Base-by-base conservation (phyloP, 176 grass and related monocot species). In the Eleusine indica region DNA sequence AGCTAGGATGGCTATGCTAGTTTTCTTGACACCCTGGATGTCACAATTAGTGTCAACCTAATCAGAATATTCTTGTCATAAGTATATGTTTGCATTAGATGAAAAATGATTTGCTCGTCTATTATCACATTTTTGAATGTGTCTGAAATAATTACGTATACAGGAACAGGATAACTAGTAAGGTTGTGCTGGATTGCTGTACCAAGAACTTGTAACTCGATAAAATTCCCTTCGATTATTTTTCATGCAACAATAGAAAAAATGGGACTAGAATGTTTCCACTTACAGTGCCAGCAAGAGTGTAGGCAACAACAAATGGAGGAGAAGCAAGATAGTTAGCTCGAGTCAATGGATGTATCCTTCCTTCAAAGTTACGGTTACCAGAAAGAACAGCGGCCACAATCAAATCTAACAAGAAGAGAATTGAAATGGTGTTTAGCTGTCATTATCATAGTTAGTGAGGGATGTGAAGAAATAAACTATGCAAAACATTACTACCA, bases 1-100 rank as follows among this genome's bases (percentile, higher is more conserved):
- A 25, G 25, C 25, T 25, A 25, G 25, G 25, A 25, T 25, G 25
- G 25, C 25, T 25, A 25, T 25, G 25, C 25, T 25, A 25, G 25
- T 25, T 25, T 25, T 25, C 25, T 25, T 25, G 25, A 25, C 25
- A 25, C 25, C 25, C 25, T 25, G 25, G 25, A 0, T 25, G 25
- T 25, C 25, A 25, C 25, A 94, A 83, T 94, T 89, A 82, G 91
- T 94, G 80, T 94, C 80, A 49, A 94, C 89, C 89, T 93, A 79
- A 49, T 78, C 2, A 67, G 2, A 37, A 15, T n/a, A 46, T 7
- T 57, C 54, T 57, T 6, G 1, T 57, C 54, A 21, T 57, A 53
- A 18, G 2, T 16, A 15, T 18, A 52, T 19, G 17, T 57, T 57
- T 21, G 54, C 7, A 5, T 57, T 6, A 19, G 17, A 18, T 6